A percentile compares a stretch with the other conserved stretches of the same genome.
These are phyloP conservation scores for Cystobasidium ongulense DNA, from an alignment of 768 basidiomycete species.

Conservation along the genomic window DNA sequence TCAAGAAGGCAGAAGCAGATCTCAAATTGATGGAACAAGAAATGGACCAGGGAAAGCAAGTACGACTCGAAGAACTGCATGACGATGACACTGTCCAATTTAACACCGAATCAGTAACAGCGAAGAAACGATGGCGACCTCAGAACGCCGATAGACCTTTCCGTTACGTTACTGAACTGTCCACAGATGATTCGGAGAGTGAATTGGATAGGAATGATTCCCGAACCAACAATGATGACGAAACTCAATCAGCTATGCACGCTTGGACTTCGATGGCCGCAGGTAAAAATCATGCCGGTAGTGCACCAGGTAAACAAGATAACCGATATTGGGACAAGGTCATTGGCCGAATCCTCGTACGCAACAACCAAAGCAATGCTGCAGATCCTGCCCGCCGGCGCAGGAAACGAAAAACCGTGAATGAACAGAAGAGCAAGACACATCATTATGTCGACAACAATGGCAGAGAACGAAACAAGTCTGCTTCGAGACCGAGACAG, in stretches of 20 bases:
- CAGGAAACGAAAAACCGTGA: not conserved
- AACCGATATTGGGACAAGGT: constrained; percentile 10
- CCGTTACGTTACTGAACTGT: constrained; percentile 8
- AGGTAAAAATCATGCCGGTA: not conserved
- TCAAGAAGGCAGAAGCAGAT: constrained; percentile 39
- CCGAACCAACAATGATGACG: not conserved
- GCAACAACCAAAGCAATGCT: constrained; percentile 11
- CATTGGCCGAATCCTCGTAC: not conserved
- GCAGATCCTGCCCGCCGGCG: not conserved
- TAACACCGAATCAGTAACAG: not conserved
- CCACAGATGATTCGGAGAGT: constrained; percentile 31
- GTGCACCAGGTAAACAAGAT: not conserved
- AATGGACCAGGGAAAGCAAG: constrained; percentile 3
- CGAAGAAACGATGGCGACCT: not conserved
- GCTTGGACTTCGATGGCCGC: constrained; percentile 8
- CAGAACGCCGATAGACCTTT: constrained; percentile 1
- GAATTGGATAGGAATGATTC: not conserved
- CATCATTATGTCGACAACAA: not conserved
- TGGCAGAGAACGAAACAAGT: not conserved
- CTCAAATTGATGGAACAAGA: constrained; percentile 39
- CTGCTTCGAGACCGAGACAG: not conserved
- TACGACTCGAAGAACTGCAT: not conserved
- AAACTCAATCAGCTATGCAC: constrained; percentile 1
- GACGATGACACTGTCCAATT: not conserved
- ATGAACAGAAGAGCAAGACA: not conserved